Evolutionary conservation across 2,329 filamentous ascomycete species (phyloP).

Genomic region (Clonostachys rosea): DNA sequence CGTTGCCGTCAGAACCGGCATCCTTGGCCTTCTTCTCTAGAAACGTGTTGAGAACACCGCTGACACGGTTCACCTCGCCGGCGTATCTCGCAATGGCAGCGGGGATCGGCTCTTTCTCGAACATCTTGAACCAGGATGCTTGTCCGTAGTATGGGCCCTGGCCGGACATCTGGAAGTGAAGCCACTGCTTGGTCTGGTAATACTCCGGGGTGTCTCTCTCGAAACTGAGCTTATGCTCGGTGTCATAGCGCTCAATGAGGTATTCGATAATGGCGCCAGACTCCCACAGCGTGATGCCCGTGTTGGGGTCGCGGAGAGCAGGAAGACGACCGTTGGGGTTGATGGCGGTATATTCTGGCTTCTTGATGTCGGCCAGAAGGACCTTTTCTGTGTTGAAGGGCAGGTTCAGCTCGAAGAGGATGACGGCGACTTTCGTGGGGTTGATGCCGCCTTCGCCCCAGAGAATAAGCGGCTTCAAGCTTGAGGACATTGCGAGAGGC

Average conservation of each 20-base stretch:
- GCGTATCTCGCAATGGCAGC: conserved; percentile 20
- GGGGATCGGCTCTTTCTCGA: conserved; percentile 10
- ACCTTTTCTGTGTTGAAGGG: conserved; percentile 10
- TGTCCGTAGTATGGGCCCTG: conserved; percentile 32
- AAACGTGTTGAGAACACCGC: conserved; percentile 19
- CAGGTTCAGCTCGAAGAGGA: conserved; percentile 13
- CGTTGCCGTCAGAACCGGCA: too few relatives aligned
- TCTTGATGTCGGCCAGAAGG: conserved; percentile 13
- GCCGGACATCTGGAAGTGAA: conserved; percentile 30
- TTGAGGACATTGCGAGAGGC: too few relatives aligned
- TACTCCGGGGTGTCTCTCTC: conserved; percentile 12
- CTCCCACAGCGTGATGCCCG: conserved; percentile 12
- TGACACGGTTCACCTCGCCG: conserved; percentile 19
- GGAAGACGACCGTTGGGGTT: conserved; percentile 27
- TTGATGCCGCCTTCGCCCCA: conserved; percentile 3
- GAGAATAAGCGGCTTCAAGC: too few relatives aligned
- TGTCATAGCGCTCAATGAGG: conserved; percentile 19
- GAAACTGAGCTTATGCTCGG: conserved; percentile 14
- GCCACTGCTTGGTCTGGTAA: conserved; percentile 22
- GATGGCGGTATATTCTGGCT: conserved; percentile 11
- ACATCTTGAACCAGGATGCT: conserved; percentile 20
- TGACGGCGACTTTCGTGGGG: conserved; percentile 9
- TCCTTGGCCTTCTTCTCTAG: conserved; percentile 20
- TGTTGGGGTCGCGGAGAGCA: conserved; percentile 24
- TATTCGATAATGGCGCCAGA: conserved; percentile 22